Percentiles rank a stretch among this genome's conserved stretches.
These are phyloP conservation scores for Lactarius sp. DNA, from an alignment of 768 basidiomycete species.

Conservation along the genomic window DNA sequence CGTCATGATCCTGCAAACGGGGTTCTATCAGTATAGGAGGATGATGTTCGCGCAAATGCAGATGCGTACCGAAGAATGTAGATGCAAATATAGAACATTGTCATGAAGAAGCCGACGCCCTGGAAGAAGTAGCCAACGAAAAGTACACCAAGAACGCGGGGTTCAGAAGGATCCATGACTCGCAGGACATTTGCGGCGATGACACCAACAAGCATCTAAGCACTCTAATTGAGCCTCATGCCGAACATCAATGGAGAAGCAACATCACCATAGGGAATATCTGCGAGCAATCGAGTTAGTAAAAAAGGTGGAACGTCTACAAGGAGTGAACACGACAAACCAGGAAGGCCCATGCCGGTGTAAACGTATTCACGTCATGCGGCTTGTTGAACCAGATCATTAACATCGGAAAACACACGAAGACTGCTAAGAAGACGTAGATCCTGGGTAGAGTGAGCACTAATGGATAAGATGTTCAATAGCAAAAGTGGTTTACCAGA, in stretches of 20 bases:
- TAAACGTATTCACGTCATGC: constrained; percentile 41
- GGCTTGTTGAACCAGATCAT: constrained; percentile 48
- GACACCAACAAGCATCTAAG: constrained; percentile 45
- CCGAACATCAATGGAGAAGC: background rate
- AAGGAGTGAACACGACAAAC: constrained; percentile 29
- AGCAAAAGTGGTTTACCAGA: constrained; percentile 34
- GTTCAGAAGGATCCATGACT: constrained; percentile 35
- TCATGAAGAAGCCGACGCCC: constrained; percentile 46
- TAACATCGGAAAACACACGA: constrained; percentile 44
- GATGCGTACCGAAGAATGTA: constrained; percentile 41
- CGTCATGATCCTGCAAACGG: constrained; percentile 35
- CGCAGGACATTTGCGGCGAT: constrained; percentile 42
- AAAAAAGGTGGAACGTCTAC: background rate
- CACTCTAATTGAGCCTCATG: constrained; percentile 2
- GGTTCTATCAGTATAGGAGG: background rate
- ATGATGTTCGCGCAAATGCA: background rate
- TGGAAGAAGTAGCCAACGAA: constrained; percentile 46
- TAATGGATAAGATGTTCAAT: background rate
- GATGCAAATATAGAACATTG: constrained; percentile 47
- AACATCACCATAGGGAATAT: constrained; percentile 34
- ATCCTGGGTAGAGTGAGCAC: constrained; percentile 32
- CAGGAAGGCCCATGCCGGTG: constrained; percentile 36
- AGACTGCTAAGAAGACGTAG: constrained; percentile 37
- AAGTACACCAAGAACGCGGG: constrained; percentile 39
- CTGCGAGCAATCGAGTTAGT: constrained; percentile 15